phyloP scores from a whole-genome alignment of 2,329 filamentous ascomycete species.

The Triangularia verruculosa region DNA sequence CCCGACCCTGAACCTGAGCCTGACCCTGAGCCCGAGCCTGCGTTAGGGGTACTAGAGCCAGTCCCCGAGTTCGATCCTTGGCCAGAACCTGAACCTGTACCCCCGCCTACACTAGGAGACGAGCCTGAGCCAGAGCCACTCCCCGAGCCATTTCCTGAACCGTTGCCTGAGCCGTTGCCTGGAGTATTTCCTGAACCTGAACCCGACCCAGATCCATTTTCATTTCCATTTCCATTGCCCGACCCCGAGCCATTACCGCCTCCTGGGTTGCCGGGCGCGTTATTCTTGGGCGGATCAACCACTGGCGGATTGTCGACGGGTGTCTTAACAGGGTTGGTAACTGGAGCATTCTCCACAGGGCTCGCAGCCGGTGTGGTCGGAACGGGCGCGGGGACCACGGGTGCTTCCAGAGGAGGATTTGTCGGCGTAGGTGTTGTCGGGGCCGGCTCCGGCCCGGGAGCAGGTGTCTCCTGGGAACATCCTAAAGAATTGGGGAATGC shows the following conservation, averaged over 20 bases:
- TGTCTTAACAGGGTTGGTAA: not conserved
- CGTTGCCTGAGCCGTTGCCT: not conserved
- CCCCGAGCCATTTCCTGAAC: conserved; percentile 3
- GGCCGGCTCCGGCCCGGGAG: not conserved
- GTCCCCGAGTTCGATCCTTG: not conserved
- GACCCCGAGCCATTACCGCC: not conserved
- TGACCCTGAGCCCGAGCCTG: not conserved
- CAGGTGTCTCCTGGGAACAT: conserved; percentile 3
- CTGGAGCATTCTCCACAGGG: not conserved
- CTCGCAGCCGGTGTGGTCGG: not conserved
- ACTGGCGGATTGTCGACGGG: not conserved
- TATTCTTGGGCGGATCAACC: not conserved
- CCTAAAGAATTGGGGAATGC: not conserved
- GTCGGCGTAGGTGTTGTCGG: conserved; percentile 8
- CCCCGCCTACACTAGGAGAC: not conserved
- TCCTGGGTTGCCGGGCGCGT: not conserved
- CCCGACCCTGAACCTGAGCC: conserved; percentile 2
- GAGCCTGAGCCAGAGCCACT: conserved; percentile 1
- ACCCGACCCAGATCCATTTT: conserved; percentile 5
- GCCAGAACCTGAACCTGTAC: not conserved
- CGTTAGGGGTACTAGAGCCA: not conserved
- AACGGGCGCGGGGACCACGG: not conserved
- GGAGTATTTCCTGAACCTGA: no score
- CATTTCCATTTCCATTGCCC: not conserved
- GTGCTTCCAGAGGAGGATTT: not conserved